phyloP scores from a whole-genome alignment of 306 rosid species.

The Cicer judaicum region DNA sequence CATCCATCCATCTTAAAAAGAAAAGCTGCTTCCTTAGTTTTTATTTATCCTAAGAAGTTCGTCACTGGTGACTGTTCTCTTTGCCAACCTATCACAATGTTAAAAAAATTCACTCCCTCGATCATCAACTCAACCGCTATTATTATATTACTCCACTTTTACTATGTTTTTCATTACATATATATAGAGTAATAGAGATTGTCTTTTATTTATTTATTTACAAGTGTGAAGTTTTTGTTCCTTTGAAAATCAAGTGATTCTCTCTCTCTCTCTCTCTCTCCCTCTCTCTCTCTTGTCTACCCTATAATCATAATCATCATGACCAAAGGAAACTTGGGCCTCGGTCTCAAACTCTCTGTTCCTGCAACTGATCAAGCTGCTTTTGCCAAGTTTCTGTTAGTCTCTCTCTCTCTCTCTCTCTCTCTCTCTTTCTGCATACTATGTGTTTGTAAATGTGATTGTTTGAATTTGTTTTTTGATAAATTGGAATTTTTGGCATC shows the following conservation, averaged over 20 bases:
- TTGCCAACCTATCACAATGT: slow-evolving; percentile 49
- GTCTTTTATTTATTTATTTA: not conserved
- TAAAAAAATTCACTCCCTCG: no score
- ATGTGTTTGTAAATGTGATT: slow-evolving; percentile 24
- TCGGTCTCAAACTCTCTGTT: slow-evolving; percentile 71
- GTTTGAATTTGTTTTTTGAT: slow-evolving; percentile 15
- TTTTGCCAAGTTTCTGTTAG: slow-evolving; percentile 76
- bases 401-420: slow-evolving; percentile 43
- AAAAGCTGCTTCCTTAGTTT: not conserved
- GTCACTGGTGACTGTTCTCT: slow-evolving; percentile 53
- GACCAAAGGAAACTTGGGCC: slow-evolving; percentile 71
- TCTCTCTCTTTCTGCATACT: not conserved
- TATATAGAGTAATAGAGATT: not conserved
- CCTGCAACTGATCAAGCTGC: slow-evolving; percentile 73
- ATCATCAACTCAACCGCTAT: no score
- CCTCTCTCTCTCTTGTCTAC: not conserved
- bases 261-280: not conserved
- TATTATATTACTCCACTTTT: not conserved
- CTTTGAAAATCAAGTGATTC: slow-evolving; percentile 31
- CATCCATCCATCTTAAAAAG: slow-evolving; percentile 35
- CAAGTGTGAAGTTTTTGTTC: not conserved
- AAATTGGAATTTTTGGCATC: slow-evolving; percentile 43
- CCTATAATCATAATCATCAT: slow-evolving; percentile 45
- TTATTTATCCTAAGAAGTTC: slow-evolving; percentile 1
- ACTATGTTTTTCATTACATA: slow-evolving; percentile 26